A percentile compares a stretch with the other conserved stretches of the same genome.
Evolutionary conservation across 1,139 yeast species (phyloP).

Genomic region (Geotrichum fermentans): DNA sequence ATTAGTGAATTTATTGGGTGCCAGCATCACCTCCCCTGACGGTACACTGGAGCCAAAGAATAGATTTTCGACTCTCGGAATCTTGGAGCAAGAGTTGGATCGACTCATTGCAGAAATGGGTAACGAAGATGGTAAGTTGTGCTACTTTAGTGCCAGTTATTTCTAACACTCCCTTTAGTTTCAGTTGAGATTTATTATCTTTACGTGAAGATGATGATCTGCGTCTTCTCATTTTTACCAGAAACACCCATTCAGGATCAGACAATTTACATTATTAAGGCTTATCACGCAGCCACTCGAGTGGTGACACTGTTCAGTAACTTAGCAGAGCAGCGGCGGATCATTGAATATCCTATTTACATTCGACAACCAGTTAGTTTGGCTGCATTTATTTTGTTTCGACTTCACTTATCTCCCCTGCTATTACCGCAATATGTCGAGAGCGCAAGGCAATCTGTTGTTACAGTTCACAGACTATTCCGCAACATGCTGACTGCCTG

Average conservation of each 20-base stretch:
- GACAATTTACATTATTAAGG: conserved; percentile 75
- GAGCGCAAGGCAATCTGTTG: conserved; percentile 87
- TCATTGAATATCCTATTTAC: conserved; percentile 82
- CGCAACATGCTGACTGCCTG: conserved; percentile 87
- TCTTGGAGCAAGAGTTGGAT: conserved; percentile 74
- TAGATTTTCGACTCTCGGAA: conserved; percentile 72
- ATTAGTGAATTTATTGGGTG: conserved; percentile 80
- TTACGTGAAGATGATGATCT: conserved; percentile 74
- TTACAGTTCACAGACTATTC: conserved; percentile 81
- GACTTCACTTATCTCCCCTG: conserved; percentile 75
- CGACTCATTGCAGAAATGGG: conserved; percentile 59
- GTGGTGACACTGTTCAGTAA: conserved; percentile 74
- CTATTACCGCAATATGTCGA: conserved; percentile 74
- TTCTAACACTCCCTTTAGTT: neutral
- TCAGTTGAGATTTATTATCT: conserved; percentile 74
- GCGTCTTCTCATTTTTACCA: conserved; percentile 87
- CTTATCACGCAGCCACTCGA: conserved; percentile 76
- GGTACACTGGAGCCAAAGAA: conserved; percentile 82
- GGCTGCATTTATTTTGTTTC: conserved; percentile 73
- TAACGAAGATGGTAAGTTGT: conserved; percentile 44
- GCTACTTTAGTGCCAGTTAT: neutral
- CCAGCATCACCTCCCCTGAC: conserved; percentile 82
- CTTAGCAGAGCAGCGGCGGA: conserved; percentile 58
- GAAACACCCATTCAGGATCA: conserved; percentile 88
- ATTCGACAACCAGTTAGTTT: conserved; percentile 80